Conservation (phyloP, 1,284 basidiomycete species). For the Cryptococcus sp. region DNA sequence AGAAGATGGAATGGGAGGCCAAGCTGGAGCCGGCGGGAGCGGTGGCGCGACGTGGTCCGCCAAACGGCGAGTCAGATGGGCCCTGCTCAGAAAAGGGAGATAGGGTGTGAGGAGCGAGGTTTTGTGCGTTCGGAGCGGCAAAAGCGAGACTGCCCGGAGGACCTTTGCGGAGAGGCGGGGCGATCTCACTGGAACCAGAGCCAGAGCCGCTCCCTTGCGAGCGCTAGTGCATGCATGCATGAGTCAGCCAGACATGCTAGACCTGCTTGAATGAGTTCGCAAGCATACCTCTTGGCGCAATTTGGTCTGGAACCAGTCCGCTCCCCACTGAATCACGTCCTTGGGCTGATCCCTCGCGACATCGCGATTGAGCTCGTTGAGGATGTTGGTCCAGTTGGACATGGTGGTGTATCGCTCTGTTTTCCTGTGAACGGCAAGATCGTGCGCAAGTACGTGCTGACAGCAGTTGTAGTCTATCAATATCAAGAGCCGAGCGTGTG, state of each 20-base stretch:
- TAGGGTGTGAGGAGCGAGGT: slow-evolving; percentile 53
- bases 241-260: slow-evolving; percentile 25
- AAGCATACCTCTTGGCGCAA: slow-evolving; percentile 45
- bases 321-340: slow-evolving; percentile 90
- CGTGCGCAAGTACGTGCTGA: too few species aligned
- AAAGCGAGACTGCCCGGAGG: slow-evolving; percentile 77
- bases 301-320: slow-evolving; percentile 84
- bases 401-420: slow-evolving; percentile 2
- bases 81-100: slow-evolving; percentile 53
- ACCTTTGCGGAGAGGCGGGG: slow-evolving; percentile 44
- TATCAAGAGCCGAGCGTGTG: too few species aligned
- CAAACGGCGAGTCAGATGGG: slow-evolving; percentile 48
- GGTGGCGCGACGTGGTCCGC: slow-evolving; percentile 36
- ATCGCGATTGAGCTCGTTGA: slow-evolving; percentile 85
- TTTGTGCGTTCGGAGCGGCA: slow-evolving; percentile 63
- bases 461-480: too few species aligned
- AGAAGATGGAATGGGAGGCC: slow-evolving; percentile 21
- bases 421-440: too few species aligned
- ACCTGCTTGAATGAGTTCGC: slow-evolving; percentile 18
- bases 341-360: slow-evolving; percentile 78
- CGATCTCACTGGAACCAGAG: not conserved
- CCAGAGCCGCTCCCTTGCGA: not conserved
- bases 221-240: slow-evolving; percentile 1
- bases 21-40: slow-evolving; percentile 28
- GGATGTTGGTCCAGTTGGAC: slow-evolving; percentile 53